Evolutionary conservation across 2,329 filamentous ascomycete genomes (phyloP).

Genomic region (Lachnellula subtilissima): DNA sequence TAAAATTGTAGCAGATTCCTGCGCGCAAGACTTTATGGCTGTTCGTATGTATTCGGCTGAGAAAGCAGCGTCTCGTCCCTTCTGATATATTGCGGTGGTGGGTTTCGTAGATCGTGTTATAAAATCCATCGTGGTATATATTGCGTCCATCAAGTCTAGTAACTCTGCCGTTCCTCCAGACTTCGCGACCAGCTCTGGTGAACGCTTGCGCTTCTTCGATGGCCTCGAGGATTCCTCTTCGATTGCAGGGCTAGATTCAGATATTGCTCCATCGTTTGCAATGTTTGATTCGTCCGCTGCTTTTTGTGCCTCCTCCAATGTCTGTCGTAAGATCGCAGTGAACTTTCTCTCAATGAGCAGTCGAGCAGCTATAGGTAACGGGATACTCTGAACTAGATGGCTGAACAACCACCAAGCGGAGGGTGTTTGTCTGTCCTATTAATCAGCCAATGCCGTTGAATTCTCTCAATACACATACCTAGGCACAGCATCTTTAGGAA

Average conservation of each 20-base stretch:
- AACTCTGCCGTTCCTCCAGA: background rate
- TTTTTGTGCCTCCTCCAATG: constrained; percentile 51
- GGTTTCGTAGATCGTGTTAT: constrained; percentile 19
- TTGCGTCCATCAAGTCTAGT: constrained; percentile 18
- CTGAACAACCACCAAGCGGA: constrained; percentile 56
- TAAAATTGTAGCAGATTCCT: constrained; percentile 28
- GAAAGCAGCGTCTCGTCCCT: constrained; percentile 16
- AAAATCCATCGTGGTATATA: constrained; percentile 19
- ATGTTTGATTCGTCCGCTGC: constrained; percentile 28
- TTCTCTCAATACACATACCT: constrained; percentile 18
- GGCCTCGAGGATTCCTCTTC: constrained; percentile 32
- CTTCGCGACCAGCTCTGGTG: constrained; percentile 21
- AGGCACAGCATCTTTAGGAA: constrained; percentile 29
- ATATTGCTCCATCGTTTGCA: background rate
- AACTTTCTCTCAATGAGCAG: constrained; percentile 69
- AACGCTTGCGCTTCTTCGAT: constrained; percentile 31
- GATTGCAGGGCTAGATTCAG: constrained; percentile 7
- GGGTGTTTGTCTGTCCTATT: constrained; percentile 15
- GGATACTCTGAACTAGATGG: constrained; percentile 59
- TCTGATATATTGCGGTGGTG: background rate
- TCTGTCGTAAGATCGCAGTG: constrained; percentile 58
- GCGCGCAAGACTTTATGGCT: constrained; percentile 25
- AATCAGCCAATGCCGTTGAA: background rate
- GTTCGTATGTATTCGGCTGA: constrained; percentile 30
- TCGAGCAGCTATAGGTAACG: constrained; percentile 63